Base-by-base conservation (phyloP, 495 filamentous ascomycete genomes). In the Lepraria neglecta region DNA sequence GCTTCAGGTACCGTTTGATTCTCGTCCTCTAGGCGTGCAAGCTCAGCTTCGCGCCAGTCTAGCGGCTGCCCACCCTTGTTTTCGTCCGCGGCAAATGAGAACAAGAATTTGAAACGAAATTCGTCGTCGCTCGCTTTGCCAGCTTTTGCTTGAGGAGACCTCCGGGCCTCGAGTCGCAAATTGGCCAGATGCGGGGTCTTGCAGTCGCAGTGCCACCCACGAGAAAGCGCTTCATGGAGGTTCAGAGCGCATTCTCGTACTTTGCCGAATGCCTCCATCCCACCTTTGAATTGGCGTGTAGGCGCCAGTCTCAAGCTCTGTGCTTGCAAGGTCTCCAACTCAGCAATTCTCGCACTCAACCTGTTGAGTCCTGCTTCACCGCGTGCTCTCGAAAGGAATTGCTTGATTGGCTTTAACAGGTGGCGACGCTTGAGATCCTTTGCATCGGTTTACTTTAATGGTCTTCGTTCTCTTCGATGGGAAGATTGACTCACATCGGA, bases 11-110 rank as follows among this genome's bases (percentile, higher is more conserved):
- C 33, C 11, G 33, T 6, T 6, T 6, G 33, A 38, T 38, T 11
- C 33, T 6, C 33, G 11, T 5, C 17, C 15, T 54, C 6, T 21
- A 57, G 10, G 35, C 42, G 56, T 31, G 56, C 56, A 31, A 59
- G 35, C 43, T 59, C 56, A 21, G 56, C 56, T 46, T 59, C 56
- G 17, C 30, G 56, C 56, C 56, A 59, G n/a, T 59, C 56, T 30
- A 54, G 58, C 38, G 58, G 45, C 30, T 42, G 19, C 19, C 10
- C 35, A 42, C 54, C 42, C 54, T 21, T 38, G 43, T 51, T 61
- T 24, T 53, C 17, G 31, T 54, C 47, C 30, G 28, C 31, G 21
- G 50, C 12, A 53, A 53, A 54, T 11, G 58, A 54, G 30, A 51
- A 61, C 58, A 52, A 30, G 46, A 61, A 52, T 40, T 40, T 61